A percentile compares a stretch with the other conserved stretches of the same genome.
phyloP scores from a whole-genome alignment of 345 rosid species.

The Rhodomyrtus tomentosa region DNA sequence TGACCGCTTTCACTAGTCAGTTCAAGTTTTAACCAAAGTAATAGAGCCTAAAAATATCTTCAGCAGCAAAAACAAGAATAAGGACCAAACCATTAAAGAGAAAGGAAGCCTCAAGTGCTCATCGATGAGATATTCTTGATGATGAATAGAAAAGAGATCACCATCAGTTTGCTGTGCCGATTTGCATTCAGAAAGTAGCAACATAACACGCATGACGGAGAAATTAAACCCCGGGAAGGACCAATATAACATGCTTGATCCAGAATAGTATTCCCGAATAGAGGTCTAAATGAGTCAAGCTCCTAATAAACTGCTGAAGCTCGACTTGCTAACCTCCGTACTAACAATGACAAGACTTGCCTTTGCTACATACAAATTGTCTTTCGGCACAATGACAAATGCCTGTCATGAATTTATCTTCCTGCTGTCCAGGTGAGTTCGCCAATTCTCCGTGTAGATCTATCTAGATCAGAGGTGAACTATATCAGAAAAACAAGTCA shows the following conservation, averaged over 20 bases:
- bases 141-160: neutral
- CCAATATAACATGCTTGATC: neutral
- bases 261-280: neutral
- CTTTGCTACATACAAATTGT: slow-evolving; percentile 73
- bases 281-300: neutral
- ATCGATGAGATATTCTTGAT: neutral
- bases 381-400: slow-evolving; percentile 69
- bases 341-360: slow-evolving; percentile 13
- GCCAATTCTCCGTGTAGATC: slow-evolving; percentile 96
- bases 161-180: neutral
- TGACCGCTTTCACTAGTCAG: neutral
- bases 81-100: neutral
- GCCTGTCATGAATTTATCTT: slow-evolving; percentile 99
- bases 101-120: neutral
- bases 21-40: neutral
- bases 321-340: neutral
- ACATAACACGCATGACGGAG: neutral
- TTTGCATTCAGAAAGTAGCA: neutral
- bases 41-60: neutral
- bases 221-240: neutral
- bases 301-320: neutral
- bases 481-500: slow-evolving; percentile 3
- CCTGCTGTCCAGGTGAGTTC: slow-evolving; percentile 77
- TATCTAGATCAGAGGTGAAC: slow-evolving; percentile 31
- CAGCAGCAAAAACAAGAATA: neutral